phyloP scores from a whole-genome alignment of 805 yeast genomes.

The Metschnikowia kofuensis region DNA sequence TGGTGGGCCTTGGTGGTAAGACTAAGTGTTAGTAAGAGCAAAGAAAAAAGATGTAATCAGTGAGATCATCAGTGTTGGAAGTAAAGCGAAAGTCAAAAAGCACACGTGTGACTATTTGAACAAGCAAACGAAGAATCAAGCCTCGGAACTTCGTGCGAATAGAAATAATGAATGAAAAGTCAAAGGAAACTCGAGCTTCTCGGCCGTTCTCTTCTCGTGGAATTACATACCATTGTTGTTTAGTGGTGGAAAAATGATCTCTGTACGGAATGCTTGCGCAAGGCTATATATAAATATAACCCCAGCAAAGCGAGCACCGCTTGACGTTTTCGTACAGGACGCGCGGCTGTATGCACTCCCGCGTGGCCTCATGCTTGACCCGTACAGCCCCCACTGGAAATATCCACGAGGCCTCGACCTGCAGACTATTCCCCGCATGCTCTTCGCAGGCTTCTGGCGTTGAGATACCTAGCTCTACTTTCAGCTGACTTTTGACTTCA shows the following conservation, averaged over 20 bases:
- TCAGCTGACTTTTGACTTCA: background rate
- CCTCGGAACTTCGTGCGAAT: too few relatives aligned
- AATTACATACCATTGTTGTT: background rate
- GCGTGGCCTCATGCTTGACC: too few relatives aligned
- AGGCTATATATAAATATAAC: background rate
- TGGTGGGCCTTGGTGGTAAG: slow-evolving; percentile 10
- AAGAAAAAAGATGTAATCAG: too few relatives aligned
- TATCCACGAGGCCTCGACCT: background rate
- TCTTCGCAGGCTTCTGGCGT: background rate
- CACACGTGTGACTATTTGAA: too few relatives aligned
- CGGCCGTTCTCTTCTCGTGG: background rate
- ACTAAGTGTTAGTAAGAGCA: slow-evolving; percentile 6
- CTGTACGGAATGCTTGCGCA: background rate
- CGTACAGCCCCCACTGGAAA: background rate
- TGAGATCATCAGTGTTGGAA: too few relatives aligned
- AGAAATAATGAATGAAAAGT: too few relatives aligned
- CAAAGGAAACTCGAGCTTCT: too few relatives aligned
- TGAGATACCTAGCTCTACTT: background rate
- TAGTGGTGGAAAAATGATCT: background rate
- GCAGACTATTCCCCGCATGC: background rate
- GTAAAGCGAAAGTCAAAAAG: too few relatives aligned
- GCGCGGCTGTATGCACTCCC: background rate
- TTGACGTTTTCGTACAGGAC: background rate
- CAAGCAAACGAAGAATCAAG: too few relatives aligned
- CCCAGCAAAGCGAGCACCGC: background rate